Evolutionary conservation across 352 stramenopile species (phyloP), one percentile per base, ranked within the genome.

Genomic region (Globisporangium cederbergense): DNA sequence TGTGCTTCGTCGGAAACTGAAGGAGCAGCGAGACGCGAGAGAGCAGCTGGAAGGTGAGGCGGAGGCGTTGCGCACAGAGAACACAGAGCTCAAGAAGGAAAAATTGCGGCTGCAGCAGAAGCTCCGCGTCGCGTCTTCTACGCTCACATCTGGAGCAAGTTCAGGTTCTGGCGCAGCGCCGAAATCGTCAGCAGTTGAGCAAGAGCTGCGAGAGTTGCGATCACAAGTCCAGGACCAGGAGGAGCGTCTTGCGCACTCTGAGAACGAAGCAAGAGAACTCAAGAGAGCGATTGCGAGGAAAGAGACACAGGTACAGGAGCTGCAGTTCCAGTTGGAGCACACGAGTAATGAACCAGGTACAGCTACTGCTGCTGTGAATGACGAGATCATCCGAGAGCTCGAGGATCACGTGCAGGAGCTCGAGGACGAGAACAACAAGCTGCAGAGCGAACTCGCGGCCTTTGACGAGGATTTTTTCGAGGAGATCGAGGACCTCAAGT

Each of bases 401-500:
- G 32, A 56, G 8, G 36, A 38, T 10, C 59, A 65, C 13, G 49
- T 52, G 28, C 40, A 68, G 20, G 65, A 86, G 42, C 77, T 97
- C 13, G 70, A 81, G 36, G 64, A 85, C 43, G 91, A 97, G 63
- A 96, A 95, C 54, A 68, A 71, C 49, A 76, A 86, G 50, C 67
- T 96, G 20, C 79, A 73, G 3, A 78, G 83, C 47, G 90, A 98
- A 66, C 72, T 98, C 43, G 74, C 81, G 43, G 93, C 92, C 16
- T 98, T 98, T 62, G 93, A 98, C 60, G 70, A 96, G 66, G 93
- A 98, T 22, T 98, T 98, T 69, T 98, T 98, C 61, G 93, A 98
- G 57, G 93, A 98, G 59, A 97, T 98, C 60, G 94, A 98, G 73
- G 93, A 98, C 61, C 85, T 98, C 58, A 98, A 98, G 74, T 98